Base-by-base conservation (phyloP, 2,329 filamentous ascomycete species). In the Pseudocercospora eumusae region DNA sequence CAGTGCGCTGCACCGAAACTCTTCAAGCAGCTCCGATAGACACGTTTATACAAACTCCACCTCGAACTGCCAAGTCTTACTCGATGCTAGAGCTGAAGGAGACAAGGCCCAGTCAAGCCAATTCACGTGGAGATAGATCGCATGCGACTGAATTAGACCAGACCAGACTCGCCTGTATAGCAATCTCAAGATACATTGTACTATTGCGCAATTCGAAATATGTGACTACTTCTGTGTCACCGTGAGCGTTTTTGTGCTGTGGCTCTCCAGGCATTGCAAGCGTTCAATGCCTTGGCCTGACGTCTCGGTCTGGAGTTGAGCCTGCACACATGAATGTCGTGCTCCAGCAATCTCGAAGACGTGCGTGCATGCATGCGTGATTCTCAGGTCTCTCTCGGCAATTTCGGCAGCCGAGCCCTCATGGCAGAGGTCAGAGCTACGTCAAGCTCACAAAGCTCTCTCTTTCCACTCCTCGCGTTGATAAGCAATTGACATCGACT, bases 1-100 rank as follows among this genome's bases (percentile, higher is more conserved):
- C 83, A 89, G 77, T 99, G 95, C 78, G 93, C 95, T 67, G 95
- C 95, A 59, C 93, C 93, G 75, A 97, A 96, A 88, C 89, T 99
- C 74, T 99, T 92, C 87, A 86, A 88, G 69, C 83, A 88, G 80
- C 90, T 98, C 78, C 96, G 93, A 86, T 98, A 96, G 67, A 74
- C 60, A 23, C 57, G 31, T 15, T 54, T 31, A 36, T 36, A 54
- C 28, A 10, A 52, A 23, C 47, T 27, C 15, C 10, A 25, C n/a
- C 25, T 28, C 15, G 21, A 52, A 18, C 23, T 25, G 15, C 23
- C 44, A 11, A 31, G 56, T 11, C 42, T 33, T 28, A 13, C 40
- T 44, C 33, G 25, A 47, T 18, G 13, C 4, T 10, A 4, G 5
- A 31, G 15, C 23, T n/a, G 21, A 33, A 20, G 5, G 11, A 33